Percentiles rank a stretch among this genome's conserved stretches.
Conservation (phyloP, 2,329 filamentous ascomycete genomes). For the Fusarium pseudonygamai region DNA sequence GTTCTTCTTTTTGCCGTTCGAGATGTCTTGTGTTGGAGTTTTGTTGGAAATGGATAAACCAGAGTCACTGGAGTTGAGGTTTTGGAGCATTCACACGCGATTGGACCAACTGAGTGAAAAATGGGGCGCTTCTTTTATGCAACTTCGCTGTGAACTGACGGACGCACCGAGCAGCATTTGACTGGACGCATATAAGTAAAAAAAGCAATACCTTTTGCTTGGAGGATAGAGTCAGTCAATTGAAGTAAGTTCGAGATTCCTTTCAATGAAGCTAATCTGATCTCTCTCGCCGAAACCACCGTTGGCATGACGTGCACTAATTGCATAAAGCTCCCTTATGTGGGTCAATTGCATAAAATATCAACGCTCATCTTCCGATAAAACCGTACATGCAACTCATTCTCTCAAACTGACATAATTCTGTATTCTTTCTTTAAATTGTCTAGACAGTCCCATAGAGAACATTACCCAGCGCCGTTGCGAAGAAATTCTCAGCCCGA, state of each 20-base stretch:
- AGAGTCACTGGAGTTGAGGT: neutral
- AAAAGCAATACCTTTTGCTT: fast-evolving
- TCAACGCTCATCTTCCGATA: neutral
- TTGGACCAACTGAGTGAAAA: neutral
- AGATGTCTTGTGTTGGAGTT: neutral
- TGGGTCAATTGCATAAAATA: neutral
- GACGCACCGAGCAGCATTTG: fast-evolving
- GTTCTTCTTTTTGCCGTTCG: neutral
- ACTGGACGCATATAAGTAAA: no score
- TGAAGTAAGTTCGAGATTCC: fast-evolving
- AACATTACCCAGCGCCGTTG: neutral
- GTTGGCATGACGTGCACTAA: neutral
- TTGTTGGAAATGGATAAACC: neutral
- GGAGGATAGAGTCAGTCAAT: neutral
- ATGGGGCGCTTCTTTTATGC: neutral
- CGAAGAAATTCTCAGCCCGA: no score
- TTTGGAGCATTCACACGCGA: neutral
- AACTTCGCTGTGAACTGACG: neutral
- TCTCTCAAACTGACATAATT: no score
- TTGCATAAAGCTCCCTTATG: fast-evolving
- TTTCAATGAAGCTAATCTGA: fast-evolving
- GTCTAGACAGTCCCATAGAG: fast-evolving
- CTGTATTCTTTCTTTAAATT: fast-evolving
- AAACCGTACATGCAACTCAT: neutral
- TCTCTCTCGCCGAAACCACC: no score